Conservation (phyloP, 2,329 filamentous ascomycete species). For the Phaeosphaeria sp. region DNA sequence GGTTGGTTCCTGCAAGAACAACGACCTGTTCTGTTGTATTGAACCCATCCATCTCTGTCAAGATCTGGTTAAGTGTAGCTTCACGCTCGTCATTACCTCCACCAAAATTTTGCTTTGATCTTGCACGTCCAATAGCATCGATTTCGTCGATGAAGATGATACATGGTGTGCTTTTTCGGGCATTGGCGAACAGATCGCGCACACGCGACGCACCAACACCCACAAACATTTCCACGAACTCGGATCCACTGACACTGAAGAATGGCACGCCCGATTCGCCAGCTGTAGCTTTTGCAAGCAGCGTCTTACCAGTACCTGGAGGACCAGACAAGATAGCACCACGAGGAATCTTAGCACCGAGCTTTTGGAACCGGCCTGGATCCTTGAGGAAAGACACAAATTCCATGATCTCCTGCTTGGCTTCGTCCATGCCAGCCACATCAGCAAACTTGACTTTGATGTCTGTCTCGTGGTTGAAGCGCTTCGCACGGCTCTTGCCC, state of each 20-base stretch:
- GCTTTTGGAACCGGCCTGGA: constrained; percentile 87
- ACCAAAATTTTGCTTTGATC: constrained; percentile 80
- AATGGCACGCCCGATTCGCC: constrained; percentile 97
- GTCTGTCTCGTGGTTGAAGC: constrained; percentile 95
- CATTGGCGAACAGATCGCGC: constrained; percentile 90
- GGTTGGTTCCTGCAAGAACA: constrained; percentile 94
- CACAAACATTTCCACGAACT: constrained; percentile 99
- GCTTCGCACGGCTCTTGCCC: constrained; percentile 92
- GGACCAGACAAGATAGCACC: constrained; percentile 97
- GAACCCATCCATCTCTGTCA: constrained; percentile 99
- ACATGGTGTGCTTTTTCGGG: constrained; percentile 93
- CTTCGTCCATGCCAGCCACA: constrained; percentile 97
- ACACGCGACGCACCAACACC: constrained; percentile 97
- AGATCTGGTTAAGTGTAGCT: constrained; percentile 94
- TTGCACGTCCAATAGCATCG: constrained; percentile 92
- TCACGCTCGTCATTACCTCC: constrained; percentile 98
- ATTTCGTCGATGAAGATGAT: constrained; percentile 99
- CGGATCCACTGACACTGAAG: constrained; percentile 97
- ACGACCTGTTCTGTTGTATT: constrained; percentile 97
- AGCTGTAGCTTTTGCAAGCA: constrained; percentile 95
- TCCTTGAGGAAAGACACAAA: constrained; percentile 97
- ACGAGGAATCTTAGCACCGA: constrained; percentile 96
- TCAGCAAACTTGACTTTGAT: constrained; percentile 97
- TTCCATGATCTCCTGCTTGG: constrained; percentile 98
- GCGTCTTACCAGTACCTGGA: constrained; percentile 96